A percentile compares a stretch with the other conserved stretches of the same genome.
phyloP scores from a whole-genome alignment of 2,329 filamentous ascomycete species.

The Pseudogymnoascus sp. region DNA sequence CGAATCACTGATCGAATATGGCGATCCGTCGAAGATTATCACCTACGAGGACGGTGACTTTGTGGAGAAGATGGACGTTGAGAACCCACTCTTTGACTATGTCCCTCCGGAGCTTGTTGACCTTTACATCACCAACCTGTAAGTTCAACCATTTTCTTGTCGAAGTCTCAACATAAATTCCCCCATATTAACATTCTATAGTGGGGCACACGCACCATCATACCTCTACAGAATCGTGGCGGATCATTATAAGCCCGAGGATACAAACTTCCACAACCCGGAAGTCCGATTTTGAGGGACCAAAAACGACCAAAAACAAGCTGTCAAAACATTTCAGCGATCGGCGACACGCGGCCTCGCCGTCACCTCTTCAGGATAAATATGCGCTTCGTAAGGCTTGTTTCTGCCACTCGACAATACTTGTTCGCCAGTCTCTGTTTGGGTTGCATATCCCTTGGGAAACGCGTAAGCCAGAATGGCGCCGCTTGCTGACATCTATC shows the following conservation, averaged over 20 bases:
- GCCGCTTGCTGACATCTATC: neutral
- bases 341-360: constrained; percentile 1
- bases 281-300: neutral
- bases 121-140: constrained; percentile 80
- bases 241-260: constrained; percentile 68
- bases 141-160: constrained; percentile 33
- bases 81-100: constrained; percentile 74
- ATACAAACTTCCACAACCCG: constrained; percentile 49
- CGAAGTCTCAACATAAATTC: constrained; percentile 21
- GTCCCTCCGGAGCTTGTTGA: constrained; percentile 68
- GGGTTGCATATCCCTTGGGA: neutral
- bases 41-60: constrained; percentile 71
- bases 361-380: neutral
- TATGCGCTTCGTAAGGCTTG: neutral
- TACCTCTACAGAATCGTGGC: constrained; percentile 65
- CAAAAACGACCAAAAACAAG: neutral
- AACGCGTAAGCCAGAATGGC: neutral
- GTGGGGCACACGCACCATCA: constrained; percentile 57
- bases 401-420: neutral
- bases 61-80: constrained; percentile 67
- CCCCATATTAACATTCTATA: constrained; percentile 14
- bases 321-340: neutral
- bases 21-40: constrained; percentile 67
- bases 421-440: neutral
- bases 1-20: constrained; percentile 77